phyloP scores from a whole-genome alignment of 2,329 filamentous ascomycete species.

The Colletotrichum sansevieriae region DNA sequence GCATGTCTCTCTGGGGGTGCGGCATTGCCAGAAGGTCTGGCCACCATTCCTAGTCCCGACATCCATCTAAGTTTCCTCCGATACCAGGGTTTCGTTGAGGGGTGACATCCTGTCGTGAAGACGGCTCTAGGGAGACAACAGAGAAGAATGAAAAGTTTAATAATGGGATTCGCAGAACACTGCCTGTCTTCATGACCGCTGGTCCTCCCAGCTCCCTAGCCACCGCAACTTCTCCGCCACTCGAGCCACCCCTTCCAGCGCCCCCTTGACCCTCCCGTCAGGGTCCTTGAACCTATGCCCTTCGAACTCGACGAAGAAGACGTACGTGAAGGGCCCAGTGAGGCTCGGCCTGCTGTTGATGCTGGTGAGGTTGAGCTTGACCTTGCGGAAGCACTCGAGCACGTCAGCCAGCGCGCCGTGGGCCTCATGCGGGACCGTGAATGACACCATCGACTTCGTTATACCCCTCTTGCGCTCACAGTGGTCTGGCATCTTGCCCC shows the following conservation, averaged over 20 bases:
- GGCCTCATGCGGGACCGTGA: conserved; percentile 81
- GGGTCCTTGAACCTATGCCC: conserved; percentile 68
- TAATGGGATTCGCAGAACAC: conserved; percentile 3
- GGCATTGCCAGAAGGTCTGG: conserved; percentile 27
- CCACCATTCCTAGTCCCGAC: conserved; percentile 3
- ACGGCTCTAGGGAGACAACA: background rate
- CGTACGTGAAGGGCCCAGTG: conserved; percentile 84
- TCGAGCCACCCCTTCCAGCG: conserved; percentile 68
- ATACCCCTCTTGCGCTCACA: conserved; percentile 39
- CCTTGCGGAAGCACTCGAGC: conserved; percentile 80
- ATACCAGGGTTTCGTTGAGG: background rate
- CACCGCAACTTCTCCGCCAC: conserved; percentile 75
- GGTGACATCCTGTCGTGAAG: conserved; percentile 9
- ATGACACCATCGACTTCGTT: conserved; percentile 82
- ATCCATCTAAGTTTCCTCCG: background rate
- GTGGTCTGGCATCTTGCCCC: conserved; percentile 41
- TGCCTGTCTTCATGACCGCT: conserved; percentile 52
- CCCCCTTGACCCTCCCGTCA: conserved; percentile 69
- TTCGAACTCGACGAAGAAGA: conserved; percentile 94
- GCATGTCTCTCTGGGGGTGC: conserved; percentile 16
- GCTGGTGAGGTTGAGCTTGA: conserved; percentile 85
- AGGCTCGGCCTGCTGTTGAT: conserved; percentile 90
- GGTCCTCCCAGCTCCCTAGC: conserved; percentile 75
- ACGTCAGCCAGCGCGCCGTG: conserved; percentile 88
- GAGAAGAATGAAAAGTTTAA: background rate